Evolutionary conservation across 2,329 filamentous ascomycete species (phyloP), one percentile per base, ranked within the genome.

Genomic region (Fusarium equiseti): DNA sequence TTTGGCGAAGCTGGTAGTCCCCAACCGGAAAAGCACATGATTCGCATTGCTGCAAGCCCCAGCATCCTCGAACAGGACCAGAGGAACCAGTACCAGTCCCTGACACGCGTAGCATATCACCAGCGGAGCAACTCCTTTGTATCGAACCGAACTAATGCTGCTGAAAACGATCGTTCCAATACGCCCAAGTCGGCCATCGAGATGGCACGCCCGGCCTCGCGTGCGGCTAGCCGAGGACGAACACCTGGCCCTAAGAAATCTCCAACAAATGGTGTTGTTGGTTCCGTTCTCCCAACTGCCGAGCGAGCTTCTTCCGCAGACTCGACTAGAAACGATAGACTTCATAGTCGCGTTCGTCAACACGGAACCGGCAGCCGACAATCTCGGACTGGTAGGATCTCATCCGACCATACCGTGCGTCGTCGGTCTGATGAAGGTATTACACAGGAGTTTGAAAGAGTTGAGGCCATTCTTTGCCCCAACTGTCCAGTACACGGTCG

Each of bases 401-500:
- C 53, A 12, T 60, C 62, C 5, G 16, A 9, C 13, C 59, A 50
- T 2, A 62, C 31, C 6, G 9, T 20, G 5, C 66, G 59, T 4
- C 59, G 32, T 20, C 32, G 32, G 16, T 64, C 63, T 13, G 18
- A 40, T 13, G 54, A 44, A 27, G 50, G 15, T 8, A 31, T 42
- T 3, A 10, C 32, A 8, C 43, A 35, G 10, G 59, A 62, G 2
- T 69, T 64, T 9, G 65, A 59, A 24, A 52, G 59, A 24, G 48
- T 69, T n/a, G 70, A 71, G 26, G 59, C 54, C 1, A 27, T 70
- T 10, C 2, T 60, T 5, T 64, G 62, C 32, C 54, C 64, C 9
- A 64, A 29, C 12, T 72, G 70, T 16, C 68, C 65, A 7, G 59
- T 66, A 2, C 70, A 72, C 43, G 57, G 68, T 10, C 61, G 53